Conservation (phyloP, 2,329 filamentous ascomycete species). For the Apiospora kogelbergensis region DNA sequence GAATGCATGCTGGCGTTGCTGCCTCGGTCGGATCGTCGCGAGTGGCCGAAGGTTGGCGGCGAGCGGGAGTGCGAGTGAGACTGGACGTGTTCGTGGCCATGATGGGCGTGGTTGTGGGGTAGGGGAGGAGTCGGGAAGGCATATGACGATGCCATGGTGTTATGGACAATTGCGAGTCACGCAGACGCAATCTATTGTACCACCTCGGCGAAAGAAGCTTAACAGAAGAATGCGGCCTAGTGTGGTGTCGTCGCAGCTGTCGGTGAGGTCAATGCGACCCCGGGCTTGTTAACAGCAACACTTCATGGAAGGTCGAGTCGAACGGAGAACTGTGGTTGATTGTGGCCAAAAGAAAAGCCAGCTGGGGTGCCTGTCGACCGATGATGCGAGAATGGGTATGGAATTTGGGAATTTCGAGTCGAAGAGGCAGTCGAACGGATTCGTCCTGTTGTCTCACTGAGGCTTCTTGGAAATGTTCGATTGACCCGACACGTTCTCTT, state of each 20-base stretch:
- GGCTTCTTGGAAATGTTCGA: constrained; percentile 2
- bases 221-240: background rate
- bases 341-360: background rate
- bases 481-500: constrained; percentile 2
- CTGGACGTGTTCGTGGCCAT: constrained; percentile 36
- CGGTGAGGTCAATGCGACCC: constrained; percentile 2
- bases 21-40: constrained; percentile 32
- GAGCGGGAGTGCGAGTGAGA: constrained; percentile 38
- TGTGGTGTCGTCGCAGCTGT: background rate
- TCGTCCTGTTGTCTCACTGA: background rate
- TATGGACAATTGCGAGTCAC: constrained; percentile 8
- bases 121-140: constrained; percentile 52
- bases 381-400: background rate
- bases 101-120: constrained; percentile 46
- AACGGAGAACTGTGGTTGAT: background rate
- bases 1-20: constrained; percentile 24
- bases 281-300: background rate
- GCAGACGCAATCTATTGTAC: constrained; percentile 1
- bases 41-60: constrained; percentile 40
- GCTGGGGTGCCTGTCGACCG: too few species aligned
- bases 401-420: background rate
- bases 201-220: background rate
- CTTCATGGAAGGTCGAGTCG: background rate
- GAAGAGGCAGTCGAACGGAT: background rate
- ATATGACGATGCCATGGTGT: constrained; percentile 52